Evolutionary conservation across 2,329 filamentous ascomycete species (phyloP), one percentile per base, ranked within the genome.

Genomic region (Ophiostoma angusticollis): DNA sequence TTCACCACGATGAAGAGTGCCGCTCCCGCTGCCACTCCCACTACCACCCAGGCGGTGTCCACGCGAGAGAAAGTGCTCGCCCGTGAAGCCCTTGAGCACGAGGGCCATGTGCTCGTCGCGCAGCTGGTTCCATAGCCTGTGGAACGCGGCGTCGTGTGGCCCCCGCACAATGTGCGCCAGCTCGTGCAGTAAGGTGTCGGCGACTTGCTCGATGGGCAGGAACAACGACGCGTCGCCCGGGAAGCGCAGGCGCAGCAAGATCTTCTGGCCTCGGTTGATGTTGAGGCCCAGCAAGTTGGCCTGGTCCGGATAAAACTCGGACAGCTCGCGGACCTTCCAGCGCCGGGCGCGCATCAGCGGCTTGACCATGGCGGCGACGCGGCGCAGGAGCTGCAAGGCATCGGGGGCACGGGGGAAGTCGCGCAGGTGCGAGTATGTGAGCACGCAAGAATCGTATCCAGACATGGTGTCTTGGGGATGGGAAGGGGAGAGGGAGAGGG

Each of bases 141-240:
- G 77, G 53, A 96, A 96, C 25, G 80, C 72, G 33, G 67, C 70
- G 53, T 95, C 77, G 56, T 96, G 89, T 2, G 84, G 83, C 0
- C 84, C 85, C 57, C 80, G 77, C 9, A 85, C 72, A 47, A 82
- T 94, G 53, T 96, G 89, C n/a, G 76, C 79, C 3, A 96, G 72
- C 65, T 96, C 89, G 55, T 96, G 89, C 16, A 96, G 74, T 77
- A 96, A 82, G 0, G 89, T 96, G 57, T 95, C 86, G 31, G 85
- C 68, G 7, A 94, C 70, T 47, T 82, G 67, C 53, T 95, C 85
- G 41, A 87, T 62, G 1, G 82, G 78, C 16, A 94, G 58, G 52
- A 96, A 96, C 50, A 84, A 78, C 28, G 65, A 74, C 9, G 72
- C 68, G 54, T 93, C 84, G 50, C 72, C 67, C 6, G 82, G 66